Base-by-base conservation (phyloP, 1,139 yeast genomes). In the Petasospora rhodanensis region DNA sequence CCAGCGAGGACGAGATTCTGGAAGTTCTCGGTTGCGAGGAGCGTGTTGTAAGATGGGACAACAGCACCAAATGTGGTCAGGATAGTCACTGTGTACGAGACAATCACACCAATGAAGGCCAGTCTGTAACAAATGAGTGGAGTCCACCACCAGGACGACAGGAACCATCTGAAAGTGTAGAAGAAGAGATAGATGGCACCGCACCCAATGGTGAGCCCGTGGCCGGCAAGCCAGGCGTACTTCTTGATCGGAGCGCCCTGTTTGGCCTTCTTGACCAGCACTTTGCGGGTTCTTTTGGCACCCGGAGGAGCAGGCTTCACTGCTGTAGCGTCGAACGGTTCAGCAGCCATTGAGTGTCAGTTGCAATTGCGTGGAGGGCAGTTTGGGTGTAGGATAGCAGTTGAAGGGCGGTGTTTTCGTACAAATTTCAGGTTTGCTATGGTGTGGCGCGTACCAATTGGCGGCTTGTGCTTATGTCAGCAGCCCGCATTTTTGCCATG, bases 21-120 rank as follows among this genome's bases (percentile, higher is more conserved):
- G 63, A 79, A 79, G 56, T 80, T 80, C 45, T 76, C 83, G 28
- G 81, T 77, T 13, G 84, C 73, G 29, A 79, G 47, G 51, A 82
- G 62, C 9, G 80, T 68, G 31, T 72, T 63, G 49, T 71, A 65
- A 10, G 76, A 66, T 8, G 89, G 87, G 43, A 69, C 58, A 14
- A 50, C 35, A 34, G 64, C 64, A 12, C 78, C 78, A 61, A 75
- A 79, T 43, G 71, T 74, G 35, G 79, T 80, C 26, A 71, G 54
- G 36, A 74, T 62, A 1, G 85, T 70, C 24, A 77, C 61, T 1
- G 68, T 47, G 47, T 77, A 68, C 3, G 87, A 66, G n/a, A 61
- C 38, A 23, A 73, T 55, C 1, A 78, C 69, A 8, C 89, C 89
- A 9, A 74, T 31, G 18, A 80, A 59, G 3, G 80, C 54, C 32